Evolutionary conservation across 2,329 filamentous ascomycete genomes (phyloP), one percentile per base, ranked within the genome.

Genomic region (Pseudocercospora pini-densiflorae): DNA sequence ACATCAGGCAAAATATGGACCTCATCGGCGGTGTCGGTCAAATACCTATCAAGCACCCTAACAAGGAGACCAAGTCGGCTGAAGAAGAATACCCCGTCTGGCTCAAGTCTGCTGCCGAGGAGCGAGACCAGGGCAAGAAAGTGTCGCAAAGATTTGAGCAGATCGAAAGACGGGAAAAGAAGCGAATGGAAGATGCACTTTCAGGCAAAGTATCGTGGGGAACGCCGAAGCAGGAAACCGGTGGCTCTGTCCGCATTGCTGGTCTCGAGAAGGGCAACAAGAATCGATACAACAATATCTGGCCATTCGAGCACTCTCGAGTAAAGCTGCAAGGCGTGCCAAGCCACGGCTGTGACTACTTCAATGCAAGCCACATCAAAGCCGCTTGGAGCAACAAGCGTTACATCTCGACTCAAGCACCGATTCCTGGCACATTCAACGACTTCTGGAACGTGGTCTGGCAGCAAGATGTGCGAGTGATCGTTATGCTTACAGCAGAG

Each of bases 381-480:
- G 87, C 94, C 1, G 87, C 89, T 29, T 87, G 90, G 72, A 97
- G 92, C 70, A 90, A 96, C 77, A 97, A 97, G 82, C 88, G 89
- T 49, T 99, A 99, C 77, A 98, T 99, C 79, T 94, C 94, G 58
- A 94, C 93, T 12, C 95, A 99, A 79, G 95, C 93, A 0, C 95
- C 95, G 9, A 87, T 98, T 43, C 95, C 95, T 21, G 89, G 92
- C 59, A 99, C 95, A 0, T 97, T 97, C 75, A 90, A 92, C 78
- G 95, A 99, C 78, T 99, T 99, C 77, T 99, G 95, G 95, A 94
- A 93, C 67, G 91, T 97, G 10, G 86, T 98, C 31, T 99, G 95
- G 95, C 94, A 98, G 77, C 92, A 98, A 79, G 94, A 98, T 76
- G 90, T 97, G 3, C 90, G 94, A 60, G 92, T 98, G 27, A 90